phyloP scores from a whole-genome alignment of 768 basidiomycete species.

The Lactifluus echinatus region DNA sequence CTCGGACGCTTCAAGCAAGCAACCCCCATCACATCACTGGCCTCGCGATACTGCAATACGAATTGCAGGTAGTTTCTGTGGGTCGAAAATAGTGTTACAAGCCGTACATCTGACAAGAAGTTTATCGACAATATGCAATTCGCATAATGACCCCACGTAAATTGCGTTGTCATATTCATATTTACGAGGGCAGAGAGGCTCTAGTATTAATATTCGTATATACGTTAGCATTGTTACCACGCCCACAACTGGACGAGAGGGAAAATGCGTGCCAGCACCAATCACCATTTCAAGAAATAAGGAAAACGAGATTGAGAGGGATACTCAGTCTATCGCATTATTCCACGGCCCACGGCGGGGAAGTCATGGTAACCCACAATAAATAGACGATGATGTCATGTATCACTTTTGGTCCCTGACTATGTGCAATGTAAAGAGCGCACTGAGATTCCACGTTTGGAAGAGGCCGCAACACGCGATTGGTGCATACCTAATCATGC shows the following conservation, averaged over 20 bases:
- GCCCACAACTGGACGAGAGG: neutral
- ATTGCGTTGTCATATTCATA: neutral
- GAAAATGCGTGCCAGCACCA: neutral
- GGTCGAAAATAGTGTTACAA: neutral
- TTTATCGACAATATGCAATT: neutral
- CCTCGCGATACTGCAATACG: too few relatives aligned
- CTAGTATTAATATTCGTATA: neutral
- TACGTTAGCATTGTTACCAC: neutral
- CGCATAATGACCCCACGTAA: neutral
- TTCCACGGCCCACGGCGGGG: too few relatives aligned
- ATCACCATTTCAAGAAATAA: neutral
- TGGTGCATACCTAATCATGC: neutral
- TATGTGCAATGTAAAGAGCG: neutral
- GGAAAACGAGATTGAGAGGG: neutral
- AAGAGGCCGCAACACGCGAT: neutral
- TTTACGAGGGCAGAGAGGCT: too few relatives aligned
- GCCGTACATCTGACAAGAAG: neutral
- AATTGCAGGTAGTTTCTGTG: too few relatives aligned
- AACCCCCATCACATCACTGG: too few relatives aligned
- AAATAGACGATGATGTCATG: neutral
- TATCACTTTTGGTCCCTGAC: neutral
- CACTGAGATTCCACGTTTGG: neutral
- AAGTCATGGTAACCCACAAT: neutral
- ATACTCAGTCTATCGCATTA: neutral
- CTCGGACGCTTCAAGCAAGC: too few relatives aligned